These are phyloP conservation scores for Massariosphaeria phaeospora DNA, from an alignment of 495 filamentous ascomycete genomes.

Conservation along the genomic window DNA sequence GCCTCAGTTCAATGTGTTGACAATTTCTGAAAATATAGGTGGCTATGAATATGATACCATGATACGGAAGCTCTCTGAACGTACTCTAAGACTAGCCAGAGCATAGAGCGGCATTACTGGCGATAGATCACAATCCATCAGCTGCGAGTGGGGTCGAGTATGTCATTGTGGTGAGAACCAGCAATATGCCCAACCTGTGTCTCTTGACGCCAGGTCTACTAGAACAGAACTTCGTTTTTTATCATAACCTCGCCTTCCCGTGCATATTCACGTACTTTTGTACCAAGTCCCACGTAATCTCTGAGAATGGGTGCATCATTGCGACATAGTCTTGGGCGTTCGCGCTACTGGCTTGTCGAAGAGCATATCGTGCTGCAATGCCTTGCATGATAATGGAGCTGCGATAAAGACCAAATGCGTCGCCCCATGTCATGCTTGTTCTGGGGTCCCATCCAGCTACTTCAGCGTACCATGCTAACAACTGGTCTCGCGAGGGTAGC, in stretches of 20 bases:
- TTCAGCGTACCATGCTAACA: slow-evolving; percentile 71
- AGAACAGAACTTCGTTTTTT: too few relatives aligned
- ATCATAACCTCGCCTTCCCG: slow-evolving; percentile 50
- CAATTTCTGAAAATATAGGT: too few relatives aligned
- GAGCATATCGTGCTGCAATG: slow-evolving; percentile 79
- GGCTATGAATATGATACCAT: slow-evolving; percentile 9
- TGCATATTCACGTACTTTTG: slow-evolving; percentile 44
- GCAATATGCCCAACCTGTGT: too few relatives aligned
- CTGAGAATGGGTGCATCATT: slow-evolving; percentile 60
- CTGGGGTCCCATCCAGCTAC: slow-evolving; percentile 63
- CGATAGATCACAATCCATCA: too few relatives aligned
- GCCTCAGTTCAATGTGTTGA: too few relatives aligned
- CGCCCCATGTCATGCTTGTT: slow-evolving; percentile 54
- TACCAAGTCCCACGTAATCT: slow-evolving; percentile 69
- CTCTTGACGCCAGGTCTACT: too few relatives aligned
- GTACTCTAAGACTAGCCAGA: too few relatives aligned
- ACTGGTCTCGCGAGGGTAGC: slow-evolving; percentile 65
- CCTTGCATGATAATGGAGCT: slow-evolving; percentile 86
- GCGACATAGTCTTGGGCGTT: slow-evolving; percentile 67
- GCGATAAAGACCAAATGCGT: slow-evolving; percentile 45
- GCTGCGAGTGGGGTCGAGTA: too few relatives aligned
- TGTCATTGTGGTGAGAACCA: too few relatives aligned
- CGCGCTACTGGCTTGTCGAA: slow-evolving; percentile 83
- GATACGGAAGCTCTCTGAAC: too few relatives aligned
- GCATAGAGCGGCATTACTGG: too few relatives aligned